phyloP scores from a whole-genome alignment of 495 filamentous ascomycete genomes.

The Symbiotaphrina buchneri region DNA sequence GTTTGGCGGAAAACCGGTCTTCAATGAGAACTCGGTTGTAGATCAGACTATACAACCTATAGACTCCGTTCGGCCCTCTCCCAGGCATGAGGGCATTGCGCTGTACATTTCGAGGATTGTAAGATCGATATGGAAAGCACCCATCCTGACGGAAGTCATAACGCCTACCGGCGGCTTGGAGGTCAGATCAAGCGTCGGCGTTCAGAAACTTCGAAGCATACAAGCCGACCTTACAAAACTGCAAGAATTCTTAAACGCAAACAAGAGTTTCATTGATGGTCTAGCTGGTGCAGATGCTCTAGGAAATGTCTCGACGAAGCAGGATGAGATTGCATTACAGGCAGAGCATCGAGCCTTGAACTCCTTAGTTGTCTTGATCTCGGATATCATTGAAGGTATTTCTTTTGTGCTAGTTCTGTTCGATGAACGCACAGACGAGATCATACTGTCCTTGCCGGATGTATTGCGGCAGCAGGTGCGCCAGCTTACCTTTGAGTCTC shows the following conservation, averaged over 20 bases:
- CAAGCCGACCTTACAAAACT: constrained; percentile 64
- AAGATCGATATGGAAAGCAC: constrained; percentile 63
- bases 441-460: constrained; percentile 56
- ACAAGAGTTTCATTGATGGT: constrained; percentile 80
- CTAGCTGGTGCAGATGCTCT: constrained; percentile 69
- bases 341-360: constrained; percentile 84
- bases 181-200: constrained; percentile 26
- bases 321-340: constrained; percentile 77
- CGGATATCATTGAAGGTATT: constrained; percentile 81
- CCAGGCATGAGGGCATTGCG: constrained; percentile 68
- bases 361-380: constrained; percentile 59
- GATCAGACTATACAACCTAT: constrained; percentile 37
- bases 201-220: constrained; percentile 43
- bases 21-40: constrained; percentile 46
- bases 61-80: constrained; percentile 68
- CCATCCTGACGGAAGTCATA: constrained; percentile 29
- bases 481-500: constrained; percentile 59
- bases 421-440: constrained; percentile 76
- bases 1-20: constrained; percentile 58
- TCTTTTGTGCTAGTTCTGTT: constrained; percentile 86
- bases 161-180: constrained; percentile 29
- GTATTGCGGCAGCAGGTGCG: constrained; percentile 40
- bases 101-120: constrained; percentile 72
- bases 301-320: constrained; percentile 42
- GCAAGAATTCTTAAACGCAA: constrained; percentile 57